Evolutionary conservation across 2,329 filamentous ascomycete species (phyloP), one percentile per base, ranked within the genome.

Genomic region (Talaromyces amestolkiae): DNA sequence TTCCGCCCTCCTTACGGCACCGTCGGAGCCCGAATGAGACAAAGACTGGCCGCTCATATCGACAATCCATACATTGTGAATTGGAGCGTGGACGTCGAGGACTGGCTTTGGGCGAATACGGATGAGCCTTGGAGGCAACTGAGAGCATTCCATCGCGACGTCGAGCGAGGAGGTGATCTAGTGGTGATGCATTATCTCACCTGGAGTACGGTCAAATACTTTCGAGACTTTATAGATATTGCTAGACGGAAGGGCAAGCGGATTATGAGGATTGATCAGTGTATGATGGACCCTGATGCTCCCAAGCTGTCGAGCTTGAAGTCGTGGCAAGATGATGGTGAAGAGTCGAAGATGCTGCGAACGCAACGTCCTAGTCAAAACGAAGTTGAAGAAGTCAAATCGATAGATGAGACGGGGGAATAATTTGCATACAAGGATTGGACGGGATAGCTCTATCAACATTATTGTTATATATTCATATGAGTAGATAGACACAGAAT

Each of bases 121-220:
- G 71, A 77, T 51, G 90, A 87, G 3, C 88, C 88, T 0, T 85
- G 89, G 78, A 87, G 87, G 71, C 89, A 91, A 76, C 77, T 89
- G 15, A 85, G 86, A 3, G 86, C 87, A 13, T 91, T 91, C 77
- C 82, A 85, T 72, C 81, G 85, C 3, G 87, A 89, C 72, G 82
- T 91, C 2, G 79, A 80, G 27, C 85, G 83, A 70, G 88, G 88
- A 1, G 88, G 88, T 1, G 83, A 84, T 68, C 77, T 91, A 59
- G 86, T 89, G 0, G 89, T 91, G 13, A 85, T 90, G 83, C 89
- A 91, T 75, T 91, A 89, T 74, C 76, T 90, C 41, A 88, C 87
- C 73, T 82, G 85, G 51, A 84, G 81, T 54, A 91, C 89, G 0
- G 87, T 91, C 15, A 76, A 78, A 66, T 89, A 90, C 72, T 80